Evolutionary conservation across 306 rosid species (phyloP), one percentile per base, ranked within the genome.

Genomic region (Vigna radiata): DNA sequence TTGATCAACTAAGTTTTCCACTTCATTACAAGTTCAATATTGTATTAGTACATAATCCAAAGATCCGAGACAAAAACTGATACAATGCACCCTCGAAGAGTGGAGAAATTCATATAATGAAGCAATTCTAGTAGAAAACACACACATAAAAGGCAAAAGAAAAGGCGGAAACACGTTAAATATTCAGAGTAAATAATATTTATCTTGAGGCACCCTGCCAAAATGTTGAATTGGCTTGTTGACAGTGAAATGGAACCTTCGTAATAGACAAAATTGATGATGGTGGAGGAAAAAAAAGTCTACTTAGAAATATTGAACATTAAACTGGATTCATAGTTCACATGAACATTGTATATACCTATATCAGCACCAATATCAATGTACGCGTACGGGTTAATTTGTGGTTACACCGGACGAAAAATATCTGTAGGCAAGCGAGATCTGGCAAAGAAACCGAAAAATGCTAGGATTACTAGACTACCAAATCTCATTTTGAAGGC

Each of bases 151-250:
- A 23, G 25, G 58, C 2, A 52, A 52, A 50, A 52, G 58, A 52
- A 5, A 29, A 13, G 37, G 18, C 19, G 55, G 55, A 73, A 74
- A 68, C 65, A 23, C 44, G 43, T 61, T 44, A 31, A 41, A 47
- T 53, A 67, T 54, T 54, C 25, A 17, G 25, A 19, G 29, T 19
- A 19, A 19, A 19, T 19, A 58, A 82, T 72, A 68, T 60, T 70
- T 72, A 60, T 41, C 52, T 27, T 61, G 76, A 54, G 55, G 16
- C 53, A 18, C 27, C 29, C 21, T 18, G 29, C 27, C 60, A 54
- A 54, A 18, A 54, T 19, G 61, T 19, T 14, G 7, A 19, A 54
- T 19, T 8, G 60, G 12, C 2, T 21, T 9, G 60, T 54, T 54
- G 41, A 27, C 8, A 12, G 62, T 10, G 62, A 21, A 56, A 23